phyloP scores from a whole-genome alignment of 805 yeast genomes.

The Peterozyma xylosa region DNA sequence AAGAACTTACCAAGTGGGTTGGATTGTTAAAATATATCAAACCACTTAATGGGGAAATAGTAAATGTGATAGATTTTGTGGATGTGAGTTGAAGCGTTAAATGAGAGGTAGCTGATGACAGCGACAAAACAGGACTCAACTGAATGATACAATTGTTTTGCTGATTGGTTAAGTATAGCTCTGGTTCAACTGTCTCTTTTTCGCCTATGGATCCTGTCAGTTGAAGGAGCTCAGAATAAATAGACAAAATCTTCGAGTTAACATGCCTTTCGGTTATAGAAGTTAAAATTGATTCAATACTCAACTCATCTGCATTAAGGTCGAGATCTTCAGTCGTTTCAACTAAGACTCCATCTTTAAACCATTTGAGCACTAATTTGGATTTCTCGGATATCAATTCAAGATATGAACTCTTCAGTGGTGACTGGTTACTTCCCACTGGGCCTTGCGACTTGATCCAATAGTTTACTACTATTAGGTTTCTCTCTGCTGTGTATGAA shows the following conservation, averaged over 20 bases:
- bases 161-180: conserved; percentile 5
- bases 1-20: conserved; percentile 26
- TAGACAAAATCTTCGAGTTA: conserved; percentile 23
- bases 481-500: conserved; percentile 45
- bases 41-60: conserved; percentile 30
- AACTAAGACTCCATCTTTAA: conserved; percentile 43
- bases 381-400: conserved; percentile 40
- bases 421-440: background rate
- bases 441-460: conserved; percentile 35
- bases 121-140: conserved; percentile 3
- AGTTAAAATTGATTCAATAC: conserved; percentile 29
- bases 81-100: conserved; percentile 21
- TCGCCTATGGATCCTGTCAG: conserved; percentile 15
- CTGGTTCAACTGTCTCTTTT: conserved; percentile 9
- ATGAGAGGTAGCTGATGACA: conserved; percentile 10
- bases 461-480: conserved; percentile 50
- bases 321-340: conserved; percentile 21
- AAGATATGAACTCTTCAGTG: conserved; percentile 40
- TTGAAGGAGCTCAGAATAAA: conserved; percentile 21
- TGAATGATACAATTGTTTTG: conserved; percentile 1
- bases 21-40: conserved; percentile 37
- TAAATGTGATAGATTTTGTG: conserved; percentile 19
- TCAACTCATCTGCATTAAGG: conserved; percentile 20
- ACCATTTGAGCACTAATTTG: conserved; percentile 54
- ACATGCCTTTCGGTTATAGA: conserved; percentile 32